Conservation (phyloP, 2,329 filamentous ascomycete genomes). For the Pseudofabraea citricarpa region DNA sequence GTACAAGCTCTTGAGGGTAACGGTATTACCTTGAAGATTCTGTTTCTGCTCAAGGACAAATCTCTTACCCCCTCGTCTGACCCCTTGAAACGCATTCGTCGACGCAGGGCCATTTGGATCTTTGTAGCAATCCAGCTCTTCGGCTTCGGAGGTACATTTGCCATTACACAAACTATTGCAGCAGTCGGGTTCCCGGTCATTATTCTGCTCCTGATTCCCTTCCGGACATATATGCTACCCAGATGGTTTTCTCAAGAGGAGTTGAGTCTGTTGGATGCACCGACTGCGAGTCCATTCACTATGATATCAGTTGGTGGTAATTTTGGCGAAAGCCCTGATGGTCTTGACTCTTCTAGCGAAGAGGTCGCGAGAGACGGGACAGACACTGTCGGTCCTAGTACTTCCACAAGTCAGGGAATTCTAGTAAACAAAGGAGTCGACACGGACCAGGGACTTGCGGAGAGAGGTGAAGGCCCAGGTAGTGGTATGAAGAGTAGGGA, state of each 20-base stretch:
- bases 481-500: constrained; percentile 7
- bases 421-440: constrained; percentile 9
- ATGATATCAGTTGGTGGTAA: constrained; percentile 71
- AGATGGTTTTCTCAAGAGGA: constrained; percentile 55
- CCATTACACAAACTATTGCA: constrained; percentile 77
- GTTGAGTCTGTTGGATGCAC: constrained; percentile 60
- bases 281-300: constrained; percentile 69
- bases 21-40: constrained; percentile 69
- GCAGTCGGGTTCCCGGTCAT: constrained; percentile 77
- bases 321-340: constrained; percentile 39
- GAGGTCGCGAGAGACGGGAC: constrained; percentile 5
- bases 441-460: constrained; percentile 20
- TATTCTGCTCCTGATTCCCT: constrained; percentile 64
- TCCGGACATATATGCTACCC: constrained; percentile 60
- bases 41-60: constrained; percentile 64
- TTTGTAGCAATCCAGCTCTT: constrained; percentile 66
- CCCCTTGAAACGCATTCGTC: constrained; percentile 55
- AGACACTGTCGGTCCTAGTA: constrained; percentile 8
- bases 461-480: constrained; percentile 16
- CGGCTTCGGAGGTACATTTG: constrained; percentile 73
- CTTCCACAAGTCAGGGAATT: not conserved
- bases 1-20: constrained; percentile 72
- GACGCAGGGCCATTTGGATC: constrained; percentile 62
- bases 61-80: constrained; percentile 54
- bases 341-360: not conserved